Conservation (phyloP, 768 basidiomycete genomes). For the Glaciozyma martinii region DNA sequence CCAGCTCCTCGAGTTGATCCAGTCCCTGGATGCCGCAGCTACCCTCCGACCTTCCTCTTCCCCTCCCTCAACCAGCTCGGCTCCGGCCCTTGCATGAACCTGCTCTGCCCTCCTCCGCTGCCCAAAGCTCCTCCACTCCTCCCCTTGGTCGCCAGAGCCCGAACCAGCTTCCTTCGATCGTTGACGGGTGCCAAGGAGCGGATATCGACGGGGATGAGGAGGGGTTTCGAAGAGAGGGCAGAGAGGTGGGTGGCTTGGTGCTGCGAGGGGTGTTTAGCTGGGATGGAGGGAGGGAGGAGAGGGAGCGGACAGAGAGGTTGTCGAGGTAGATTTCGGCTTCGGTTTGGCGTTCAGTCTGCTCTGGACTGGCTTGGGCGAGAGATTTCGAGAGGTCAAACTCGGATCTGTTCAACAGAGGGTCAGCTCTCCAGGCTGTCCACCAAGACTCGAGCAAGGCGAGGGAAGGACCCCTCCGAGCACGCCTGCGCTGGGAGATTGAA, state of each 20-base stretch:
- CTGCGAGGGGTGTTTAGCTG: neutral
- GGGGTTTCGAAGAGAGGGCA: neutral
- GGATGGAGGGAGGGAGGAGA: too few relatives aligned
- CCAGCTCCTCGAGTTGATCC: too few relatives aligned
- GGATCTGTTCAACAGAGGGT: neutral
- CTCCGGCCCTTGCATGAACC: too few relatives aligned
- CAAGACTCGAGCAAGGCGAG: too few relatives aligned
- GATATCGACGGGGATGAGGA: conserved; percentile 23
- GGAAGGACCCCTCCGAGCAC: too few relatives aligned
- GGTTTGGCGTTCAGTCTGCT: neutral
- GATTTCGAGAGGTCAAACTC: conserved; percentile 17
- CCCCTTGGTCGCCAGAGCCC: neutral
- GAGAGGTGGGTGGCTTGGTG: conserved; percentile 13
- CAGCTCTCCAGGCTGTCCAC: too few relatives aligned
- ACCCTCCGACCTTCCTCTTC: too few relatives aligned
- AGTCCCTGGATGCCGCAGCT: too few relatives aligned
- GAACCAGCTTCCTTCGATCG: neutral
- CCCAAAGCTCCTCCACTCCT: neutral
- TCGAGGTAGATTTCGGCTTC: conserved; percentile 26
- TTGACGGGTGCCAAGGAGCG: conserved; percentile 1
- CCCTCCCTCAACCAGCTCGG: too few relatives aligned
- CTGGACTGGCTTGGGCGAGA: neutral
- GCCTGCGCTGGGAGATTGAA: neutral
- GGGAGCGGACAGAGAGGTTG: neutral
- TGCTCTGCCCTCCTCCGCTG: too few relatives aligned